A percentile compares a stretch with the other conserved stretches of the same genome.
Conservation (phyloP, 495 filamentous ascomycete species). For the Lepraria neglecta region DNA sequence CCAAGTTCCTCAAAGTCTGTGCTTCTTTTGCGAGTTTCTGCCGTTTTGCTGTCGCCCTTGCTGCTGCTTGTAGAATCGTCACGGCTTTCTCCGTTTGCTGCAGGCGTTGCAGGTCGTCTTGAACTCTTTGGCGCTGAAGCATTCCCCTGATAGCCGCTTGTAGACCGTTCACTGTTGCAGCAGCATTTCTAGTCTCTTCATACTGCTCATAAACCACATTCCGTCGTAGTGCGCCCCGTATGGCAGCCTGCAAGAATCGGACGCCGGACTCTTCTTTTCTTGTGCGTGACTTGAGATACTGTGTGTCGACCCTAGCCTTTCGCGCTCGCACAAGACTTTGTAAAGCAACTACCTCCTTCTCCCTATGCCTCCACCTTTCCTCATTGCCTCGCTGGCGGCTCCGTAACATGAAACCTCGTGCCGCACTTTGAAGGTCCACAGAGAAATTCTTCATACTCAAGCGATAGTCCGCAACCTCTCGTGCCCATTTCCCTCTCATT, state of each 20-base stretch:
- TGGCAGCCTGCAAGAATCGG: constrained; percentile 53
- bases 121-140: constrained; percentile 31
- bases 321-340: constrained; percentile 77
- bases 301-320: constrained; percentile 64
- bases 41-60: constrained; percentile 20
- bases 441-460: constrained; percentile 75
- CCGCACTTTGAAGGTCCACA: constrained; percentile 66
- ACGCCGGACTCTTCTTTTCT: constrained; percentile 52
- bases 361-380: constrained; percentile 61
- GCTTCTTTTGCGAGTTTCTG: constrained; percentile 18
- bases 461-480: constrained; percentile 72
- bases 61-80: constrained; percentile 39
- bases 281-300: constrained; percentile 56
- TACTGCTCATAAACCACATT: constrained; percentile 42
- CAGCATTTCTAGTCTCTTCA: constrained; percentile 42
- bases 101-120: constrained; percentile 31
- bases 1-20: constrained; percentile 37
- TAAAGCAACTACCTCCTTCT: constrained; percentile 66
- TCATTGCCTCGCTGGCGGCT: constrained; percentile 54
- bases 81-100: constrained; percentile 27
- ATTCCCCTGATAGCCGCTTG: constrained; percentile 65
- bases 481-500: constrained; percentile 69
- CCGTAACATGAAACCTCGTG: constrained; percentile 73
- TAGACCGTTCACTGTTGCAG: constrained; percentile 50
- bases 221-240: constrained; percentile 54